Evolutionary conservation across 1,284 basidiomycete species (phyloP).

Genomic region (Tylopilus sp.): DNA sequence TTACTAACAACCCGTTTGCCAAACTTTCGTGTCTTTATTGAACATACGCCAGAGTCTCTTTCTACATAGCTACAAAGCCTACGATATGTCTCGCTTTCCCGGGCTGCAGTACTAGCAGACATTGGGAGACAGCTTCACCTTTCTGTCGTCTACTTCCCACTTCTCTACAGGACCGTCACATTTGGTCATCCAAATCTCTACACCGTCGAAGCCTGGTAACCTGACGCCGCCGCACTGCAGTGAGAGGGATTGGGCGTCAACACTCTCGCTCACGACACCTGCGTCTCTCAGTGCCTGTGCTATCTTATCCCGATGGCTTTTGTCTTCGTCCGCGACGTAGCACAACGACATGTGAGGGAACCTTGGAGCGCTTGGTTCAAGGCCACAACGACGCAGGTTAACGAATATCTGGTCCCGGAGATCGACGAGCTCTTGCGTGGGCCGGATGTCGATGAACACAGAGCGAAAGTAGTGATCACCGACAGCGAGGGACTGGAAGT

Average conservation of each 20-base stretch:
- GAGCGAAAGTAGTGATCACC: constrained; percentile 66
- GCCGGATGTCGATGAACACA: constrained; percentile 53
- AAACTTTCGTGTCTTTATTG: background rate
- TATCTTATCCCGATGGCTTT: constrained; percentile 35
- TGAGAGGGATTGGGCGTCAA: constrained; percentile 29
- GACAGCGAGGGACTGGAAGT: constrained; percentile 53
- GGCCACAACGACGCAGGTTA: constrained; percentile 32
- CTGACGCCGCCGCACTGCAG: constrained; percentile 33
- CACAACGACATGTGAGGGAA: constrained; percentile 69
- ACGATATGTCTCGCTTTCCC: background rate
- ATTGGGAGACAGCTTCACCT: constrained; percentile 24
- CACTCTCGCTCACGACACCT: constrained; percentile 31
- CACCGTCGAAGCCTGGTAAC: constrained; percentile 45
- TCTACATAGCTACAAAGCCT: background rate
- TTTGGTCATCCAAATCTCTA: constrained; percentile 58
- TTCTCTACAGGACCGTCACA: constrained; percentile 61
- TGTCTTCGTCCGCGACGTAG: constrained; percentile 63
- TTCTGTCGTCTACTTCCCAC: constrained; percentile 53
- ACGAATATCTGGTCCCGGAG: constrained; percentile 49
- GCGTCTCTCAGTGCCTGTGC: constrained; percentile 37
- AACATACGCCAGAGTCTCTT: background rate
- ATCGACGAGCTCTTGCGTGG: constrained; percentile 41
- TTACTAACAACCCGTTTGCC: background rate
- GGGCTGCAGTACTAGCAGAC: background rate
- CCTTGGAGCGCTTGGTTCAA: constrained; percentile 46